These are phyloP conservation scores for Alternaria novae-zelandiae DNA, from an alignment of 2,329 filamentous ascomycete genomes.

Conservation along the genomic window DNA sequence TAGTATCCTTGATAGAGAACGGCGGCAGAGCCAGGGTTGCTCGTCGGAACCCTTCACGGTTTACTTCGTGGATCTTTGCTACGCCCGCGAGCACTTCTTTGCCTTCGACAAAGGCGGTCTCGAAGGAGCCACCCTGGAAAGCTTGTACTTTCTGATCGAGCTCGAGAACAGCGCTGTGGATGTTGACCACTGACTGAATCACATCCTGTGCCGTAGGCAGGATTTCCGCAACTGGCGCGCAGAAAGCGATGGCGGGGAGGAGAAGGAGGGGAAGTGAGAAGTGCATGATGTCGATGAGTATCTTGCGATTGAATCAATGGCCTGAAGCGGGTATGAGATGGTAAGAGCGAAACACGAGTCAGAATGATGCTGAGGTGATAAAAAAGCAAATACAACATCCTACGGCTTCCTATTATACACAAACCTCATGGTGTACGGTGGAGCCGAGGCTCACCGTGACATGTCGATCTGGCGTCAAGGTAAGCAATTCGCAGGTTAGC, in stretches of 20 bases:
- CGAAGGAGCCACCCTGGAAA: conserved; percentile 8
- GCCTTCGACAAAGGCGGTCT: conserved; percentile 17
- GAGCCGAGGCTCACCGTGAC: not conserved
- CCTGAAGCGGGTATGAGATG: not conserved
- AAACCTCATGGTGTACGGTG: not conserved
- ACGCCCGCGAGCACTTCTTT: conserved; percentile 21
- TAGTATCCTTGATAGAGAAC: conserved; percentile 12
- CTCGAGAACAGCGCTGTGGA: conserved; percentile 20
- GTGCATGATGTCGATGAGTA: not conserved
- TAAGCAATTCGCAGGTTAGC: not conserved
- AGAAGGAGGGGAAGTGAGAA: not conserved
- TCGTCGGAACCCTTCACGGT: conserved; percentile 21
- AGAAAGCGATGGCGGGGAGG: conserved; percentile 1
- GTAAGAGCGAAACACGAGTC: not conserved
- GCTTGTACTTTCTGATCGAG: conserved; percentile 14
- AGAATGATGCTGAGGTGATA: not conserved
- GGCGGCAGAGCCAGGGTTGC: conserved; percentile 12
- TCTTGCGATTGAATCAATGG: not conserved
- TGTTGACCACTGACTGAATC: conserved; percentile 15
- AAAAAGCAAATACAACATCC: not conserved
- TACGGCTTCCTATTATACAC: not conserved
- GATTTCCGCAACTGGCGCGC: not conserved
- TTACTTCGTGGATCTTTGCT: conserved; percentile 25
- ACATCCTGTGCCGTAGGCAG: conserved; percentile 3
- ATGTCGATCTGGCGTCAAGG: not conserved